Evolutionary conservation across 108 stramenopile species (phyloP), one percentile per base, ranked within the genome.

Genomic region (Asterionellopsis glacialis): DNA sequence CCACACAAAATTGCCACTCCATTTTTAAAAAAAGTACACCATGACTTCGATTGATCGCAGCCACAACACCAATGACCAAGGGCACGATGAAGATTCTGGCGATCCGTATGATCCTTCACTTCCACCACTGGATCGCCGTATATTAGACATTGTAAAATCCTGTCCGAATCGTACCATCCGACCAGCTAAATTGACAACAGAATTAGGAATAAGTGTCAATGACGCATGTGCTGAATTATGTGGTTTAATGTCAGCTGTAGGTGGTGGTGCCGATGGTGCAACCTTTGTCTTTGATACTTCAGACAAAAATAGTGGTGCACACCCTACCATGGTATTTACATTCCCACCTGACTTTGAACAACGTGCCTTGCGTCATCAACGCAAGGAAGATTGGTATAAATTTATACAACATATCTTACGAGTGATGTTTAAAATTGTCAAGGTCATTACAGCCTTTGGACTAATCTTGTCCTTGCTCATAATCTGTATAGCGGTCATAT

Each of bases 151-250:
- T 15, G 50, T 81, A 21, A 55, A 69, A 41, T 13, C 51, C 9
- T 61, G 51, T 52, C 65, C 59, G 1, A 39, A 76, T 45, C 53
- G 67, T 38, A 75, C 67, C 16, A 73, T 91, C 48, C 83, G 81
- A 47, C 88, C 91, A 13, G 85, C 86, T 10, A 48, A 61, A 41
- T 61, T 93, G 39, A 69, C 84, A 11, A 71, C 80, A n/a, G 72
- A 79, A 44, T 50, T 93, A 24, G 91, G 91, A 11, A 70, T 93
- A 11, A 76, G 74, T 45, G 56, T 88, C 41, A 77, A 89, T 47
- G 91, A 93, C 58, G 91, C 91, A 38, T 74, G 71, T 13, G 76
- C 82, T 5, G 91, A 93, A 64, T 65, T 93, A 13, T 93, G 91
- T 61, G 82, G 77, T 7, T 39, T 93, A 19, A 40, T 93, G 16